Conservation (phyloP, 805 yeast genomes). For the Sugiyamaella marilandica region DNA sequence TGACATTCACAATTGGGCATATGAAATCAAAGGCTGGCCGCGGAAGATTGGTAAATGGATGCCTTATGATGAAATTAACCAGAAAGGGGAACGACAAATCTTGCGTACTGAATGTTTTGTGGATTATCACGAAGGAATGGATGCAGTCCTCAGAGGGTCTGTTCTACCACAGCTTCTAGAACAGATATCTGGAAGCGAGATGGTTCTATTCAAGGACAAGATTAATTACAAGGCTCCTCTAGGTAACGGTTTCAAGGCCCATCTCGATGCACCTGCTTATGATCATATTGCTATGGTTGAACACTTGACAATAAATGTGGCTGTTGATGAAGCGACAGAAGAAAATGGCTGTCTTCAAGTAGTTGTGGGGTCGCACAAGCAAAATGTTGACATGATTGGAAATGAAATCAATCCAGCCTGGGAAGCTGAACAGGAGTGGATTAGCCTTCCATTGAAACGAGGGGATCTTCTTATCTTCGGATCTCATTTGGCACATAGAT, state of each 20-base stretch:
- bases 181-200: slow-evolving; percentile 13
- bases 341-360: slow-evolving; percentile 17
- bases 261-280: slow-evolving; percentile 18
- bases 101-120: slow-evolving; percentile 13
- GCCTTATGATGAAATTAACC: slow-evolving; percentile 15
- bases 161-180: slow-evolving; percentile 7
- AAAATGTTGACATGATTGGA: slow-evolving; percentile 7
- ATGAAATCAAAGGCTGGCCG: slow-evolving; percentile 13
- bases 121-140: slow-evolving; percentile 10
- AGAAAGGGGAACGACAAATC: slow-evolving; percentile 15
- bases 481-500: slow-evolving; percentile 15
- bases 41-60: slow-evolving; percentile 12
- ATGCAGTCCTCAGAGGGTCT: slow-evolving; percentile 9
- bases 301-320: slow-evolving; percentile 14
- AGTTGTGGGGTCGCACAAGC: slow-evolving; percentile 13
- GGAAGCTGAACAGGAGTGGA: slow-evolving; percentile 14
- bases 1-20: slow-evolving; percentile 13
- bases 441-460: slow-evolving; percentile 9
- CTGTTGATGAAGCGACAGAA: slow-evolving; percentile 15
- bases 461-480: slow-evolving; percentile 17
- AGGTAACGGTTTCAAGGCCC: slow-evolving; percentile 17
- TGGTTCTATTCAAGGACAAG: slow-evolving; percentile 18
- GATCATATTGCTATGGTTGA: slow-evolving; percentile 14
- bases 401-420: slow-evolving; percentile 8
- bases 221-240: slow-evolving; percentile 14